Evolutionary conservation across 202 grass and related monocot species (phyloP), one percentile per base, ranked within the genome.

Genomic region (Thinopyrum obtusiflorum): DNA sequence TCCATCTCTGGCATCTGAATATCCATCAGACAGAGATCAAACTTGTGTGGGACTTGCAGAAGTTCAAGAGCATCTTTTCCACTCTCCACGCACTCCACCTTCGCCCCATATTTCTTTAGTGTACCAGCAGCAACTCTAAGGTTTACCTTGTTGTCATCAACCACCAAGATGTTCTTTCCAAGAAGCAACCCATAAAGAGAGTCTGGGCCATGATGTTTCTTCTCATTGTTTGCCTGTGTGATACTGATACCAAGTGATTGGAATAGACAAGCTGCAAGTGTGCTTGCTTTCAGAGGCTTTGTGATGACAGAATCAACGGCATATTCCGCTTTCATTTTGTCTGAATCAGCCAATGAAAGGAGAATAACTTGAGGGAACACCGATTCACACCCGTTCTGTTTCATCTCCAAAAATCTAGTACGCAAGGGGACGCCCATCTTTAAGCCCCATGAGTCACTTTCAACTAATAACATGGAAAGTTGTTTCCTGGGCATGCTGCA

Each of bases 1-100:
- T 99, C 93, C 97, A 99, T 99, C 88, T 97, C 97, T 21, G 97
- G 97, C 97, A 99, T 99, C 81, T 99, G 97, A 87, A 99, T 88
- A 89, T 99, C 97, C 97, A 99, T 99, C 60, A 99, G 93, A 76
- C 97, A 99, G 25, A 95, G 90, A 90, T 99, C 92, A 79, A 91
- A 97, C 64, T 94, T 94, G 73, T 94, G 84, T 3, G 97, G 97
- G 27, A 87, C 46, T 87, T 97, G 93, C 28, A 99, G 85, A 82
- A 90, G 90, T 11, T 87, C 59, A 68, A 99, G 92, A 71, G 97
- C 97, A 87, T 92, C 85, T 91, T 97, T 99, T 24, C 92, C 97
- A 82, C 89, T 91, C 47, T 99, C 92, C 84, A 97, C 97, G 14
- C 97, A 99, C 80, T 87, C 86, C 78, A 99, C 91, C 76, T 99